Base-by-base conservation (phyloP, 202 grass and related monocot species). In the Schoenoplectus tabernaemontani region DNA sequence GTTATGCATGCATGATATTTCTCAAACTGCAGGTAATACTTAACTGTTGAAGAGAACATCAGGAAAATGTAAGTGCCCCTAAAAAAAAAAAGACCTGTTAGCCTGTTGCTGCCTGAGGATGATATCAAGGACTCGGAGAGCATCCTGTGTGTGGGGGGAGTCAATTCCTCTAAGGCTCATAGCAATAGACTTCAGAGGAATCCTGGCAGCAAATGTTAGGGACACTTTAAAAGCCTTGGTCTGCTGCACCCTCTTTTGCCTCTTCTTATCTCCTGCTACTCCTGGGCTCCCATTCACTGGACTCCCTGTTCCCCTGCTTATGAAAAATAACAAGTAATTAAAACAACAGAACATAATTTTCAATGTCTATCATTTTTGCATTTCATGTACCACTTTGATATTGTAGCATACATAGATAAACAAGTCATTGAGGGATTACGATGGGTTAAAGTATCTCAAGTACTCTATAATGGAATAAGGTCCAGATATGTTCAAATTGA, bases 81-180 rank as follows among this genome's bases (percentile, higher is more conserved):
- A n/a, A 2, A 69, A 82, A 85, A 41, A 17, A 86, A 41, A 67
- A 61, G 56, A 93, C 93, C 84, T 82, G 64, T 93, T 97, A 75
- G 93, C 93, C 48, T 97, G 93, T 30, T 91, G 93, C 75, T 97
- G 91, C 76, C 87, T 97, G 83, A 97, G 88, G 78, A 91, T 82
- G 84, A 93, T 91, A 83, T 97, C 93, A 32, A 97, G 89, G 37
- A 97, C 89, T 81, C 91, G 79, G 42, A 93, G 76, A 82, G 91
- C 89, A 80, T 97, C 89, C 47, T 97, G 89, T 34, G 89, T 82
- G 57, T 91, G 82, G 39, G 90, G 80, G 15, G 85, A 82, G 42
- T 91, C 84, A 1, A 68, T 87, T 82, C 93, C 93, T 82, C 32
- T 67, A 58, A 93, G 87, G 32, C 85, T 89, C 57, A 88, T 85